Base-by-base conservation (phyloP, 2,329 filamentous ascomycete species). In the Phialophora tarda region DNA sequence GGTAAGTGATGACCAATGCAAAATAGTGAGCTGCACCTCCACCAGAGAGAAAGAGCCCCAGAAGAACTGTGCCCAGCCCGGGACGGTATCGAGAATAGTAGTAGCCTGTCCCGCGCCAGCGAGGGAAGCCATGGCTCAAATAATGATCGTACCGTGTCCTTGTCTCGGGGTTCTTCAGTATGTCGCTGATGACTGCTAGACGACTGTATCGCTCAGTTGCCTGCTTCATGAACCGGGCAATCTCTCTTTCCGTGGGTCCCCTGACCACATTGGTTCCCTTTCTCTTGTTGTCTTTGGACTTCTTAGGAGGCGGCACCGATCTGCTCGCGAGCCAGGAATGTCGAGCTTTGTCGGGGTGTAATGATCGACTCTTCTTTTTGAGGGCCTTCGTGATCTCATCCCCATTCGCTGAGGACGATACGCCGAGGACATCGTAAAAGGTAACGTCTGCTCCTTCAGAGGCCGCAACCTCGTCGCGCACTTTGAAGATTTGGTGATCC, bases 401-500 rank as follows among this genome's bases (percentile, higher is more conserved):
- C 72, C 91, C 89, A 73, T 85, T 90, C 67, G 93, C 94, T 65
- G 84, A 85, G 66, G 88, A 83, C 59, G 85, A 83, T 71, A 97
- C 86, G 74, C 90, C 93, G 69, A 99, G 84, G 80, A 97, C 95
- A 77, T 96, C 83, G 86, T 99, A 99, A 81, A 99, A 99, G 73
- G 91, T 95, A 67, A 92, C 85, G 69, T 91, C 89, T 59, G 83
- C 75, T 65, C 95, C 93, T 78, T 97, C 91, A 71, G 88, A 83
- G 53, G 87, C 81, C 67, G 86, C 82, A 63, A 99, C 86, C 78
- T 98, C 95, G 81, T 97, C 93, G 75, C 90, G 90, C 69, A 99
- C 85, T 74, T 93, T 91, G 83, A 99, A 99, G 82, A 99, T 98
- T 81, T 99, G 95, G 77, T 96, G 92, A 81, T 99, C 95, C 85